Conservation (phyloP, 2,329 filamentous ascomycete genomes). For the Pseudopithomyces chartarum region DNA sequence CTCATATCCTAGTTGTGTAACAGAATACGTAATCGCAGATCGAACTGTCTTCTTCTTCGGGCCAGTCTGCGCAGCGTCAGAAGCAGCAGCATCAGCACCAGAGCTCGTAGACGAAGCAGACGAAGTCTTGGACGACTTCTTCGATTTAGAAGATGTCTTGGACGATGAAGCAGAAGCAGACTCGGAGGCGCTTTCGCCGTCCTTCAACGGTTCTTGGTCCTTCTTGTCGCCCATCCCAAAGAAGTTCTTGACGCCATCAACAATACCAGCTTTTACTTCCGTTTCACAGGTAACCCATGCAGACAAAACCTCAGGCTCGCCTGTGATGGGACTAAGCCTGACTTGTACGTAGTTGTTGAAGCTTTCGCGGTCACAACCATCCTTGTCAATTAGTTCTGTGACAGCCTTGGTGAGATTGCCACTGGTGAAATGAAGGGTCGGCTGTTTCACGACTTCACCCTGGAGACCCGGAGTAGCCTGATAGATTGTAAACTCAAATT, state of each 20-base stretch:
- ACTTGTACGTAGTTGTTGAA: slow-evolving; percentile 81
- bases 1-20: slow-evolving; percentile 54
- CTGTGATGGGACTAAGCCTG: slow-evolving; percentile 72
- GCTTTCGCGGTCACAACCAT: slow-evolving; percentile 75
- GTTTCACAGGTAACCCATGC: slow-evolving; percentile 86
- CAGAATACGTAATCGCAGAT: slow-evolving; percentile 57
- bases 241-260: slow-evolving; percentile 93
- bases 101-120: slow-evolving; percentile 44
- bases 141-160: slow-evolving; percentile 44
- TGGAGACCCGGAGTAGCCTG: slow-evolving; percentile 66
- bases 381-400: slow-evolving; percentile 75
- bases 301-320: slow-evolving; percentile 77
- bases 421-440: slow-evolving; percentile 71
- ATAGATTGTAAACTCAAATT: slow-evolving; percentile 80
- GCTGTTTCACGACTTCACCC: slow-evolving; percentile 57
- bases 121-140: slow-evolving; percentile 45
- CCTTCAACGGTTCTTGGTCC: slow-evolving; percentile 73
- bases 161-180: slow-evolving; percentile 51
- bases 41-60: slow-evolving; percentile 57
- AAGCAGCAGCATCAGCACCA: slow-evolving; percentile 52
- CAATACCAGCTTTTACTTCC: slow-evolving; percentile 77
- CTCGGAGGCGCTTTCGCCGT: slow-evolving; percentile 47
- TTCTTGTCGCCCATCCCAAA: slow-evolving; percentile 95
- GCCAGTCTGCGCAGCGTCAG: slow-evolving; percentile 54
- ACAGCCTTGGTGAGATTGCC: slow-evolving; percentile 86